These are phyloP conservation scores for Hyaloscypha bicolor DNA, from an alignment of 495 filamentous ascomycete genomes.

Conservation along the genomic window DNA sequence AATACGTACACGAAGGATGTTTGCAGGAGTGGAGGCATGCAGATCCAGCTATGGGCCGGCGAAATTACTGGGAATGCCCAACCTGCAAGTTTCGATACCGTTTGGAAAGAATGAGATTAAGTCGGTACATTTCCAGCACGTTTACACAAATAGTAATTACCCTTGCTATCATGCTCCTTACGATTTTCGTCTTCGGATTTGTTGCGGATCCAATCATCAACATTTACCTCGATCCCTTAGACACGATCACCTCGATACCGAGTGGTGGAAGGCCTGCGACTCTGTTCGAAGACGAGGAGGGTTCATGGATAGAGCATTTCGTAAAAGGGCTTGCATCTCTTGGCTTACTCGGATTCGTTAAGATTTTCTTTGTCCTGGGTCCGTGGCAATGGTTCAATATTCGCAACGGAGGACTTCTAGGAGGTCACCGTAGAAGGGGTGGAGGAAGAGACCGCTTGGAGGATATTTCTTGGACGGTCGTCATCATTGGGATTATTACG, in stretches of 20 bases:
- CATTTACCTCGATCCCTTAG: constrained; percentile 77
- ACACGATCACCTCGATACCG: constrained; percentile 41
- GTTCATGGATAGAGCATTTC: constrained; percentile 79
- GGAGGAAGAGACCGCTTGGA: constrained; percentile 74
- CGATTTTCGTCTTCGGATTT: constrained; percentile 80
- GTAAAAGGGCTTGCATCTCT: constrained; percentile 83
- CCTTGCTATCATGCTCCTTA: constrained; percentile 63
- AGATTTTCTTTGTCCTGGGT: constrained; percentile 72
- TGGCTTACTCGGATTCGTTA: constrained; percentile 82
- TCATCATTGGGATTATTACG: constrained; percentile 77
- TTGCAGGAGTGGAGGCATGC: constrained; percentile 82
- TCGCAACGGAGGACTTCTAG: constrained; percentile 52
- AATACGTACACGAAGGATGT: constrained; percentile 96
- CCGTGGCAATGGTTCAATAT: constrained; percentile 79
- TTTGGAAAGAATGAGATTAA: constrained; percentile 75
- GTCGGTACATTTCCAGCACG: constrained; percentile 71
- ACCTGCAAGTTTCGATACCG: constrained; percentile 88
- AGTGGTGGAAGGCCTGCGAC: constrained; percentile 37
- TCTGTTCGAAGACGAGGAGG: constrained; percentile 40
- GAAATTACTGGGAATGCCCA: constrained; percentile 84
- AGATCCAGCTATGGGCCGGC: constrained; percentile 63
- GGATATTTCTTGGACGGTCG: constrained; percentile 72
- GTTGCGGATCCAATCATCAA: constrained; percentile 92
- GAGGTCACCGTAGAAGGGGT: constrained; percentile 52
- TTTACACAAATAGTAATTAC: constrained; percentile 67